Conservation (phyloP, 768 basidiomycete species). For the Boletus bicolor region DNA sequence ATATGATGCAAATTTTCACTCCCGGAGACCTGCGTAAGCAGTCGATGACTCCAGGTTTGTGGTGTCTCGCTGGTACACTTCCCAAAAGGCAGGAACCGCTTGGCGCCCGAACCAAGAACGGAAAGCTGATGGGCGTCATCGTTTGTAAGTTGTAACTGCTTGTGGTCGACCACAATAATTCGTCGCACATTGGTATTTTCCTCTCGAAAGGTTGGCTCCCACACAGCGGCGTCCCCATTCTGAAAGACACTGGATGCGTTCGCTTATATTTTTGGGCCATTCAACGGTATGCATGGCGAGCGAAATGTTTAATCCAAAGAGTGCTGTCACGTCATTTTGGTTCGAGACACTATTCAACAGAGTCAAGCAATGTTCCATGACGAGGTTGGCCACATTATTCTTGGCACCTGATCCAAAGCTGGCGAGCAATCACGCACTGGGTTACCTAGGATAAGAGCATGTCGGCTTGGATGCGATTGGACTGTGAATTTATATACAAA, state of each 20-base stretch:
- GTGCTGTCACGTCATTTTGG: background rate
- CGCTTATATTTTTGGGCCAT: background rate
- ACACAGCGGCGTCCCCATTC: background rate
- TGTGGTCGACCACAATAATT: background rate
- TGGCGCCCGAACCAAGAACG: conserved; percentile 48
- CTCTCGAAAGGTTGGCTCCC: background rate
- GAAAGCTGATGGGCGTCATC: conserved; percentile 49
- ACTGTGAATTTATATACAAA: background rate
- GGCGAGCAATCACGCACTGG: background rate
- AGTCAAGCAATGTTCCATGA: background rate
- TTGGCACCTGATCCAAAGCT: background rate
- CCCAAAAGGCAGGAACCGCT: conserved; percentile 42
- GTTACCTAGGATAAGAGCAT: background rate
- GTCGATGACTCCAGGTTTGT: conserved; percentile 42
- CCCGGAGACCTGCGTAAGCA: conserved; percentile 32
- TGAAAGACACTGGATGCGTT: background rate
- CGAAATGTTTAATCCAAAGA: background rate
- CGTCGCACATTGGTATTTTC: background rate
- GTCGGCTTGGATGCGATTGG: background rate
- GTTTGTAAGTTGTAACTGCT: background rate
- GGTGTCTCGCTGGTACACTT: conserved; percentile 42
- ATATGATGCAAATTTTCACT: conserved; percentile 41
- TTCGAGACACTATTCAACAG: background rate
- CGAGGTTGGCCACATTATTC: background rate
- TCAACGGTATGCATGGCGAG: background rate